Base-by-base conservation (phyloP, 352 stramenopile genomes). In the Thalassiosira delicatula region DNA sequence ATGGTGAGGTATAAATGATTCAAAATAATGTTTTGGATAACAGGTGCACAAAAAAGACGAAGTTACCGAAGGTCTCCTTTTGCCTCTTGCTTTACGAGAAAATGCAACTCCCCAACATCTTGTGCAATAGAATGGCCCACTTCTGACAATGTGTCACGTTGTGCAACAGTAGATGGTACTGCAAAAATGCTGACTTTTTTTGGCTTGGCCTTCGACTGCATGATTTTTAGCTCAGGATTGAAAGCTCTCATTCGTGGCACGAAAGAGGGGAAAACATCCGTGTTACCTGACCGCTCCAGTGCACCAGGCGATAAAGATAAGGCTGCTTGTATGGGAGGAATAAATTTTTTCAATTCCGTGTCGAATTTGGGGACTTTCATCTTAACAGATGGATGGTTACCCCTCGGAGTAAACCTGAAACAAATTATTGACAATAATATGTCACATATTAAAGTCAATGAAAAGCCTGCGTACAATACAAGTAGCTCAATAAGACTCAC, bases 131-230 rank as follows among this genome's bases (percentile, higher is more conserved):
- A 56, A n/a, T 81, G 23, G 27, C 19, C 60, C 46, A n/a, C 19
- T 9, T 46, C 44, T 46, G 75, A 49, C 29, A 89, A 73, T 30
- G 35, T 75, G 44, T 95, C 90, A 17, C 79, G 95, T 67, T 86
- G 69, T 56, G 83, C 53, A 35, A 98, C 71, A 66, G 57, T 70
- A 56, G 83, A 81, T 56, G 86, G 81, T 32, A 94, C 81, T 49
- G 87, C 88, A 85, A 90, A 94, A 17, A 87, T 81, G 63, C 96
- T 96, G 49, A 99, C 94, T 63, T 96, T 98, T 86, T 99, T 99
- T 0, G 98, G 98, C 76, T 97, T 98, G 51, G 98, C 98, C 87
- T 99, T 99, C 14, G 96, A 98, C 68, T 95, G 91, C 95, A 99
- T 98, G 40, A 99, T 95, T 69, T 97, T 94, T 1, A 98, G 93